Percentiles rank a stretch among this genome's conserved stretches.
Evolutionary conservation across 495 filamentous ascomycete species (phyloP).

Genomic region (Cenococcum geophilum): DNA sequence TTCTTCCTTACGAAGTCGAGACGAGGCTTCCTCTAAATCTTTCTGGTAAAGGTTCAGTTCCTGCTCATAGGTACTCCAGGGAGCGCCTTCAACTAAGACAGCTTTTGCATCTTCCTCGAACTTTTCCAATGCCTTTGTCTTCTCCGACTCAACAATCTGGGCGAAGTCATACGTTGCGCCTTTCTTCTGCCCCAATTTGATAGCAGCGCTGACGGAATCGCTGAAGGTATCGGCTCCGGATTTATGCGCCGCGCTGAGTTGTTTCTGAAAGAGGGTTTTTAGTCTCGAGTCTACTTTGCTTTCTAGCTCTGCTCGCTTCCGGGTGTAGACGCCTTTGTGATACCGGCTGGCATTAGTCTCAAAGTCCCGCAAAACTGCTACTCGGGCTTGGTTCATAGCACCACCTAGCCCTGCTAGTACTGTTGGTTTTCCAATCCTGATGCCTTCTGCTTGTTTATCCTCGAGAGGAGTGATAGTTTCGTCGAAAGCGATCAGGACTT

Average conservation of each 20-base stretch:
- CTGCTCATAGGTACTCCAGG: slow-evolving; percentile 72
- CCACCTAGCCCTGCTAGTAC: slow-evolving; percentile 72
- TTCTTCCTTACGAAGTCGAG: slow-evolving; percentile 78
- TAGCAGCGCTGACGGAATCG: slow-evolving; percentile 73
- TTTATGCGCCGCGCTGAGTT: slow-evolving; percentile 83
- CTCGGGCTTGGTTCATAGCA: slow-evolving; percentile 64
- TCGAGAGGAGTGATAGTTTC: slow-evolving; percentile 75
- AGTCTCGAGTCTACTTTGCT: slow-evolving; percentile 77
- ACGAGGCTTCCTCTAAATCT: slow-evolving; percentile 81
- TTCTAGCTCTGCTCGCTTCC: slow-evolving; percentile 79
- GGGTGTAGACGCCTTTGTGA: slow-evolving; percentile 86
- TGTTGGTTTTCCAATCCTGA: slow-evolving; percentile 60
- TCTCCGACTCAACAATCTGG: slow-evolving; percentile 81
- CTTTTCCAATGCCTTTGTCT: slow-evolving; percentile 61
- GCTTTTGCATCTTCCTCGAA: slow-evolving; percentile 73
- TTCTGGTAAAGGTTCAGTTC: slow-evolving; percentile 60
- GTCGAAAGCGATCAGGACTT: slow-evolving; percentile 80
- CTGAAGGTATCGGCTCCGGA: slow-evolving; percentile 79
- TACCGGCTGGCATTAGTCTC: slow-evolving; percentile 87
- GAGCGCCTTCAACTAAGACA: slow-evolving; percentile 64
- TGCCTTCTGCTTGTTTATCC: slow-evolving; percentile 69
- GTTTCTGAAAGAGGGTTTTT: slow-evolving; percentile 79
- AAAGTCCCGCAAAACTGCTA: slow-evolving; percentile 72
- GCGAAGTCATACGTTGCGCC: slow-evolving; percentile 87
- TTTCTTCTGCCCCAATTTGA: slow-evolving; percentile 87